Percentiles rank a stretch among this genome's conserved stretches.
phyloP scores from a whole-genome alignment of 495 filamentous ascomycete species.

The Penicillium ucsense region DNA sequence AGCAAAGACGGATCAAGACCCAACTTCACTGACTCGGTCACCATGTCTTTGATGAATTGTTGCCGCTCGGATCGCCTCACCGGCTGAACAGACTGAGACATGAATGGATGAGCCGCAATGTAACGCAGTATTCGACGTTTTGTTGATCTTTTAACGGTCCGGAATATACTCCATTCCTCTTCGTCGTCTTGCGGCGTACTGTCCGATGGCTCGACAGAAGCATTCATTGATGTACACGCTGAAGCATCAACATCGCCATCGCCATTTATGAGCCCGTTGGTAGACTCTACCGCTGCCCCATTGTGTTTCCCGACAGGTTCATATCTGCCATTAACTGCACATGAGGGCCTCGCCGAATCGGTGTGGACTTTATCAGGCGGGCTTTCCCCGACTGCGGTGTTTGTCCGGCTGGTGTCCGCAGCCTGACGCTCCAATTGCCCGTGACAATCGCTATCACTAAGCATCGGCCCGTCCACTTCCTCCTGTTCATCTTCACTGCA shows the following conservation, averaged over 20 bases:
- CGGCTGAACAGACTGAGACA: conserved; percentile 6
- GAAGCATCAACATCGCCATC: not conserved
- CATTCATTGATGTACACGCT: not conserved
- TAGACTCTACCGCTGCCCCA: no score
- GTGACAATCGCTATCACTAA: not conserved
- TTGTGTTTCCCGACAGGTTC: no score
- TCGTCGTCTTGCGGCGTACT: not conserved
- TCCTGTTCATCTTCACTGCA: conserved; percentile 1
- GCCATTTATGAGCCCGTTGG: no score
- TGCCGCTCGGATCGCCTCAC: conserved; percentile 11
- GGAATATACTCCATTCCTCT: conserved; percentile 11
- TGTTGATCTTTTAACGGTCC: conserved; percentile 4
- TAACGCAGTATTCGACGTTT: conserved; percentile 9
- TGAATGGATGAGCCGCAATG: conserved; percentile 16
- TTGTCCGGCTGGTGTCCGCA: no score
- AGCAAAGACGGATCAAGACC: conserved; percentile 8
- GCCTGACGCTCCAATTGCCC: not conserved
- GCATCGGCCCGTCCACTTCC: not conserved
- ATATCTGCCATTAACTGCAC: not conserved
- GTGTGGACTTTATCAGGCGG: no score
- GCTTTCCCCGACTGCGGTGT: no score
- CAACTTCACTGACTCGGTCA: not conserved
- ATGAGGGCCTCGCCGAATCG: no score
- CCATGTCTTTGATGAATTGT: conserved; percentile 13
- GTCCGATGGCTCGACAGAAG: not conserved